Evolutionary conservation across 2,329 filamentous ascomycete genomes (phyloP).

Genomic region (Fusarium annulatum): DNA sequence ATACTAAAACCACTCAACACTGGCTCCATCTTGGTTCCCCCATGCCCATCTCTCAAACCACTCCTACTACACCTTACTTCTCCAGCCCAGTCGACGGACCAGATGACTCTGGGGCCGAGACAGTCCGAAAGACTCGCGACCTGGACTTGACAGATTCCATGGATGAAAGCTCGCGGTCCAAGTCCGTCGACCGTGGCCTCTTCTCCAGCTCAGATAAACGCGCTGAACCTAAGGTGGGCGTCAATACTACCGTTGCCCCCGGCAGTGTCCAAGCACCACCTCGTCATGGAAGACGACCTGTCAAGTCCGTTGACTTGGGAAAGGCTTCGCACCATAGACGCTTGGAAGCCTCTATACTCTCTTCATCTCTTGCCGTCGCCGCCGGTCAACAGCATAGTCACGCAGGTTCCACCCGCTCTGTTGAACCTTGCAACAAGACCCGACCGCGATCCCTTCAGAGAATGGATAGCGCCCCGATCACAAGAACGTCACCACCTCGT

Average conservation of each 20-base stretch:
- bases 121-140: slow-evolving; percentile 56
- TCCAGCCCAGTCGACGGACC: slow-evolving; percentile 51
- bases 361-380: slow-evolving; percentile 51
- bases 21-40: slow-evolving; percentile 54
- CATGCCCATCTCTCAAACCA: slow-evolving; percentile 44
- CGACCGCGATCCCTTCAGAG: slow-evolving; percentile 62
- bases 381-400: slow-evolving; percentile 56
- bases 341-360: slow-evolving; percentile 53
- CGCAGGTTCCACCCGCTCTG: slow-evolving; percentile 58
- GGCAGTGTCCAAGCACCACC: slow-evolving; percentile 64
- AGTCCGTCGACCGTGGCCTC: slow-evolving; percentile 71
- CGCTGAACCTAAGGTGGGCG: slow-evolving; percentile 69
- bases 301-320: slow-evolving; percentile 57
- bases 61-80: slow-evolving; percentile 52
- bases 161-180: slow-evolving; percentile 66
- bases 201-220: slow-evolving; percentile 73
- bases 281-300: slow-evolving; percentile 58
- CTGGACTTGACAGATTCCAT: slow-evolving; percentile 49
- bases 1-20: slow-evolving; percentile 51
- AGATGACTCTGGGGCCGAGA: slow-evolving; percentile 53
- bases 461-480: slow-evolving; percentile 46
- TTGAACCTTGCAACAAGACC: slow-evolving; percentile 50
- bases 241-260: slow-evolving; percentile 71
- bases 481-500: slow-evolving; percentile 26
- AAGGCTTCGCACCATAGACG: slow-evolving; percentile 44